Base-by-base conservation (phyloP, 1,284 basidiomycete genomes). In the Ceratobasidium sp. region DNA sequence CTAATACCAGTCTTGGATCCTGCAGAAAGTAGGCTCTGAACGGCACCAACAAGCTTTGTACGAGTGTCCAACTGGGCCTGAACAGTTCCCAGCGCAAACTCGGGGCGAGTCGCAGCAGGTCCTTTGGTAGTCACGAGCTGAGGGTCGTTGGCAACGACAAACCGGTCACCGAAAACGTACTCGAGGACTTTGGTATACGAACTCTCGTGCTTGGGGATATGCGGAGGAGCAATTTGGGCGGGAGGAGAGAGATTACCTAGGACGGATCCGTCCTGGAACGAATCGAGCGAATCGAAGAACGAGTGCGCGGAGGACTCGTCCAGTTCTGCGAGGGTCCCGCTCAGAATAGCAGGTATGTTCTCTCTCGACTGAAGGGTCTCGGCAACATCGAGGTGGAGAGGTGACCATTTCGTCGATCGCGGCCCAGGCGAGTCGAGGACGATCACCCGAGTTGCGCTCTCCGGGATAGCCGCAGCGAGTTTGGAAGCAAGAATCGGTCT, bases 21-120 rank as follows among this genome's bases (percentile, higher is more conserved):
- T 50, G 85, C 82, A 48, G 84, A 85, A 45, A 91, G 77, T 57
- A 84, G 78, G 67, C 87, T 85, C 76, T 89, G 86, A 57, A 93
- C 86, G 30, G 87, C 85, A 21, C 82, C 80, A 50, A 90, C 80
- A 30, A 96, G 87, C 71, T 88, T 85, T 30, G 84, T 83, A 23
- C 93, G 87, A 76, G 89, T 86, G 74, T 91, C 89, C 72, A 94
- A 81, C 78, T 95, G 88, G 3, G 92, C 92, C 32, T 94, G 89
- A 52, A 96, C 90, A 74, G 94, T 92, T 48, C 97, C 96, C 41
- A 98, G 87, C 0, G 97, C 96, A 79, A 92, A 98, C 78, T 98
- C 94, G 1, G 97, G 97, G 43, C 88, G 92, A 18, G 94, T 96
- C 14, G 94, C 92, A 71, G 88, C 80, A 59, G 85, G 81, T 26